Base-by-base conservation (phyloP, 352 stramenopile genomes). In the Phytophthora multivora region DNA sequence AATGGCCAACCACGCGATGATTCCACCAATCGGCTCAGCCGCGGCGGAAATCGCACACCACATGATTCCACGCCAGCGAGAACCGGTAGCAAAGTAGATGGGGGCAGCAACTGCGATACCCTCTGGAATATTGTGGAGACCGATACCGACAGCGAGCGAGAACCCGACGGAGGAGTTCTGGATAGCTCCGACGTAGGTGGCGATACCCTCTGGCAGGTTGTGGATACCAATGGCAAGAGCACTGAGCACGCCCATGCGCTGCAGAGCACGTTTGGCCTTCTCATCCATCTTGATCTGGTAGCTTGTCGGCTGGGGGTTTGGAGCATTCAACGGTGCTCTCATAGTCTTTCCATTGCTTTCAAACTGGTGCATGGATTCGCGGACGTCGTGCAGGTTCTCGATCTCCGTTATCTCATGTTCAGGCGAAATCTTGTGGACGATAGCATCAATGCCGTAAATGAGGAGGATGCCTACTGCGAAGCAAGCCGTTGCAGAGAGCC, bases 31-130 rank as follows among this genome's bases (percentile, higher is more conserved):
- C 0, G 86, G 83, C 73, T 98, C 94, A 26, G 90, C 89, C 12
- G 91, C 16, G 11, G 93, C 93, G 3, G 85, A 95, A 26, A 98
- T 66, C 5, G 85, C 66, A 18, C 88, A 95, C 88, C 90, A 98
- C 46, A 91, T 73, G 66, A 99, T 98, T 3, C 90, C 96, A 28
- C 95, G 95, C 65, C 80, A 90, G 6, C 91, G 81, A 47, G 87
- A 96, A 7, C 92, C 93, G 7, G 96, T 98, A 6, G 93, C 91
- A 60, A 98, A 98, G 74, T 98, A 99, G 28, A 99, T 96, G 3
- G 96, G 94, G 12, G 98, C 80, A 9, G 93, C 88, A n/a, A 43
- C 38, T 10, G 38, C n/a, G 4, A 40, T 40, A 40, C 35, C 35
- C 4, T 40, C 35, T 2, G 35, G 35, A 11, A 40, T 40, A 4